Conservation (phyloP, 2,329 filamentous ascomycete genomes). For the Verticillium alfalfae region DNA sequence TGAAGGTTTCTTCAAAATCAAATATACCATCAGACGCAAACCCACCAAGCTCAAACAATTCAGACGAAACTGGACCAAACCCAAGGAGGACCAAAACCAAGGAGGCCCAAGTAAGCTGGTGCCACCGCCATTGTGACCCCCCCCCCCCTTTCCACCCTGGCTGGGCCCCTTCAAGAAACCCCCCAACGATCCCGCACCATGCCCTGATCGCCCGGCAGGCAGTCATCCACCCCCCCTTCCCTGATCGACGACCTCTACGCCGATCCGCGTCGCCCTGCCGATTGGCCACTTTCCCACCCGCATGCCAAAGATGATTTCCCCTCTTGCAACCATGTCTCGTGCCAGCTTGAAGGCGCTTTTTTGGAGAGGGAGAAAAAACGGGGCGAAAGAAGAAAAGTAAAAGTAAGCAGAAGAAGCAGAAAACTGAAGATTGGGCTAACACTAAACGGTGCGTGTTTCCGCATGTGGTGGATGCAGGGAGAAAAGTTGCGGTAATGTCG, state of each 20-base stretch:
- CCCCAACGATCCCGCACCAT: not conserved
- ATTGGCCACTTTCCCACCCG: not conserved
- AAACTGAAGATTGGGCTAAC: not conserved
- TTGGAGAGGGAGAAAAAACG: too few relatives aligned
- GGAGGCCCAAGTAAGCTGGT: too few relatives aligned
- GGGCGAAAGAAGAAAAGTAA: too few relatives aligned
- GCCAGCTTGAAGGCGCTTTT: not conserved
- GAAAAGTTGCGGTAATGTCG: not conserved
- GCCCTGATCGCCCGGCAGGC: not conserved
- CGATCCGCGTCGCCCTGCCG: not conserved
- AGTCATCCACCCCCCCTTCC: not conserved
- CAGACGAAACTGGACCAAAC: not conserved
- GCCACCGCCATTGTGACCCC: not conserved
- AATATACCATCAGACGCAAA: not conserved
- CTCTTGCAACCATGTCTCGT: not conserved
- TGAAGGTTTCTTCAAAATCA: not conserved
- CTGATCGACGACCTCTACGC: not conserved
- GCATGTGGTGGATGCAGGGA: not conserved
- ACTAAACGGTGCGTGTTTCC: not conserved
- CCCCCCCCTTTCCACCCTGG: not conserved
- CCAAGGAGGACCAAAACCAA: not conserved
- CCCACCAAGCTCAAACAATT: not conserved
- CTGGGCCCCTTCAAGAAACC: too few relatives aligned
- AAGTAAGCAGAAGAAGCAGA: not conserved
- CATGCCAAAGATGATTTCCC: not conserved